Conservation (phyloP, 108 stramenopile species). For the Pseudonitzschia multiseries region DNA sequence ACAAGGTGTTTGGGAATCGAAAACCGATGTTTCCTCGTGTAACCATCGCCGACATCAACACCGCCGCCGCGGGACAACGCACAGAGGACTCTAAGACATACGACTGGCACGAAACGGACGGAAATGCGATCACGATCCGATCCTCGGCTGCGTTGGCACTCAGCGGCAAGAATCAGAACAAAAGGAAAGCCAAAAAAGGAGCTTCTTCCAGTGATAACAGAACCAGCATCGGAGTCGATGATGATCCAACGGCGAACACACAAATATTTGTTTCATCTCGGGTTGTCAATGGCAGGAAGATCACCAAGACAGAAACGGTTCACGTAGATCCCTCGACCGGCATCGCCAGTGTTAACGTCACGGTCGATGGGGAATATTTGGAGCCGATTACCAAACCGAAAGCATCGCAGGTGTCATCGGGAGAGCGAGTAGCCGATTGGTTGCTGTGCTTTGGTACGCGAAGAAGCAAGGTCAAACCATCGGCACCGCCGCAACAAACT, state of each 20-base stretch:
- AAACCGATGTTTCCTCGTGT: constrained; percentile 25
- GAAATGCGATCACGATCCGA: background rate
- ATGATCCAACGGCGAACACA: constrained; percentile 19
- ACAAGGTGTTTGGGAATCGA: constrained; percentile 42
- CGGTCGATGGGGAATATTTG: constrained; percentile 20
- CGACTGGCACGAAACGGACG: background rate
- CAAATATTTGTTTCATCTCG: constrained; percentile 35
- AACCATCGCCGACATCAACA: background rate
- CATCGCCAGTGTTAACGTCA: constrained; percentile 9
- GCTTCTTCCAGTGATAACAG: constrained; percentile 22
- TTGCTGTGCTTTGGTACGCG: constrained; percentile 2
- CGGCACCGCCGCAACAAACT: background rate
- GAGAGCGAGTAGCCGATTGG: constrained; percentile 12
- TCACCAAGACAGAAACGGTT: constrained; percentile 38
- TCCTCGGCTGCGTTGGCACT: background rate
- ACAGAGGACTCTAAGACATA: background rate
- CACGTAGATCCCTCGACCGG: constrained; percentile 24
- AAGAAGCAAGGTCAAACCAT: background rate
- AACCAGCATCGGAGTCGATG: constrained; percentile 13
- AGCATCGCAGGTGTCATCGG: background rate
- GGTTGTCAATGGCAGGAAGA: constrained; percentile 28
- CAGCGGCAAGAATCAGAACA: background rate
- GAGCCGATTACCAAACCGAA: background rate
- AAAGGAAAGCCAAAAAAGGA: background rate
- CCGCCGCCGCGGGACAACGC: background rate